These are phyloP conservation scores for Blastocystis sp. DNA, from an alignment of 352 stramenopile species.

Conservation along the genomic window DNA sequence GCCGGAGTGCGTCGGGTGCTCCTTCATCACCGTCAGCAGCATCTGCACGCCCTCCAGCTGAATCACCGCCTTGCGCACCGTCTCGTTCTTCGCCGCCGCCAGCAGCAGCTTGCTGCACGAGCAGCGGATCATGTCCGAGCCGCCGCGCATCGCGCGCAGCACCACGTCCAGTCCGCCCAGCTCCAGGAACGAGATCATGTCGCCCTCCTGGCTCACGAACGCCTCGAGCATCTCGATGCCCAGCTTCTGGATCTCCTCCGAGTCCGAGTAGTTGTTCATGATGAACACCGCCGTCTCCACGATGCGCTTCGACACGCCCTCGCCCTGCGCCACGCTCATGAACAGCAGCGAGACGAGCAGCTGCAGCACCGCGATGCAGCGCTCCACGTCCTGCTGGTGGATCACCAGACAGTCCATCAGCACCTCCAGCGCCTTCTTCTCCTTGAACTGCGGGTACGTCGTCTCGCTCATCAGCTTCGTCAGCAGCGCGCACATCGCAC, in stretches of 20 bases:
- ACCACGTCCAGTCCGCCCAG: constrained; percentile 65
- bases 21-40: constrained; percentile 61
- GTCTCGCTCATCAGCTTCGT: constrained; percentile 30
- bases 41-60: constrained; percentile 67
- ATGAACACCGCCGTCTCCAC: constrained; percentile 54
- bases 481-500: constrained; percentile 37
- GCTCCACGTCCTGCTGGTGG: constrained; percentile 48
- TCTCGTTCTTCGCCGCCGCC: constrained; percentile 29
- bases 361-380: constrained; percentile 22
- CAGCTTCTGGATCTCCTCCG: constrained; percentile 57
- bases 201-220: constrained; percentile 53
- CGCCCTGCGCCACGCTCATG: constrained; percentile 40
- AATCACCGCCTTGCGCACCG: constrained; percentile 51
- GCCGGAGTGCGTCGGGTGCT: constrained; percentile 30
- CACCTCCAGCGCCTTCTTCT: constrained; percentile 56
- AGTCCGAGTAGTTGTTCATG: constrained; percentile 65
- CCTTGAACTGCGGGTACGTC: constrained; percentile 64
- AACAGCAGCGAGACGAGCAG: constrained; percentile 46
- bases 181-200: constrained; percentile 64
- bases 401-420: constrained; percentile 65
- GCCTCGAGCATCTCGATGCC: constrained; percentile 68
- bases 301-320: constrained; percentile 63
- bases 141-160: constrained; percentile 41
- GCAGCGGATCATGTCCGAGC: constrained; percentile 30
- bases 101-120: constrained; percentile 58